Percentiles rank a stretch among this genome's conserved stretches.
phyloP scores from a whole-genome alignment of 805 yeast species.

The Wickerhamiella bombiphila region DNA sequence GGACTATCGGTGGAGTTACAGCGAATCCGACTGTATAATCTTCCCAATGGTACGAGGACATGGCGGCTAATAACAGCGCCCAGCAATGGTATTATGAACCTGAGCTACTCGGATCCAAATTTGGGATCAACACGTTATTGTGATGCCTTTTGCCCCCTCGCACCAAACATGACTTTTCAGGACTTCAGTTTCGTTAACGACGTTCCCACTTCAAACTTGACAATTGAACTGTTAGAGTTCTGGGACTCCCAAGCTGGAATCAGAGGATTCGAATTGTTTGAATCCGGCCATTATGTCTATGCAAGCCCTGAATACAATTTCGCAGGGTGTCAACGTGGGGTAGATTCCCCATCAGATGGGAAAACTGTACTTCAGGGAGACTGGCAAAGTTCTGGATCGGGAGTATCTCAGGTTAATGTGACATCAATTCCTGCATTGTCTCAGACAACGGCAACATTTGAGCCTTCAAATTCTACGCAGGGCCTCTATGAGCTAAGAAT shows the following conservation, averaged over 20 bases:
- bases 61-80: conserved; percentile 71
- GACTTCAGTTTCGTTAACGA: conserved; percentile 71
- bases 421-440: conserved; percentile 21
- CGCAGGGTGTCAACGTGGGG: background rate
- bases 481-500: conserved; percentile 63
- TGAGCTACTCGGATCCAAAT: conserved; percentile 66
- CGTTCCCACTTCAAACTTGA: conserved; percentile 44
- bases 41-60: conserved; percentile 32
- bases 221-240: conserved; percentile 48
- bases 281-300: conserved; percentile 40
- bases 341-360: background rate
- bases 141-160: conserved; percentile 81
- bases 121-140: conserved; percentile 47
- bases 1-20: conserved; percentile 38
- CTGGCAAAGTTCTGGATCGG: background rate
- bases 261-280: conserved; percentile 58
- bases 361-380: background rate
- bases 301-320: conserved; percentile 39
- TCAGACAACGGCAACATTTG: conserved; percentile 34
- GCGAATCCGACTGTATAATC: conserved; percentile 56
- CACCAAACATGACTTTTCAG: conserved; percentile 36
- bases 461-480: conserved; percentile 53
- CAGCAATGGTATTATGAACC: conserved; percentile 77
- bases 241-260: conserved; percentile 59
- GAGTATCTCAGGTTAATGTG: conserved; percentile 7